Percentiles rank a stretch among this genome's conserved stretches.
Conservation (phyloP, 2,329 filamentous ascomycete species). For the Byssochlamys sp. region DNA sequence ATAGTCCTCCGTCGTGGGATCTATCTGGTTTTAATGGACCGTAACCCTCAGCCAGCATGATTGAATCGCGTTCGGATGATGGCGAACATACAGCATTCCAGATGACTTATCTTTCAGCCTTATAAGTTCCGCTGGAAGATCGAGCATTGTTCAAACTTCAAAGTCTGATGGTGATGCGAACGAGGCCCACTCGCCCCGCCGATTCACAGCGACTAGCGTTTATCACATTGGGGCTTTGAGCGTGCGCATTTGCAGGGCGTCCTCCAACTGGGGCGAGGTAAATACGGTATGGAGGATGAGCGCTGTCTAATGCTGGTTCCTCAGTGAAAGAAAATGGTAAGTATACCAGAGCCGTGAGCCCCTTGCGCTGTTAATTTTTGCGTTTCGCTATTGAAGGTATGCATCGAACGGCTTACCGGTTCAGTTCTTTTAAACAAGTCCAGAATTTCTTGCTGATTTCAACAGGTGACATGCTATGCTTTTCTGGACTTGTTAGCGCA, state of each 20-base stretch:
- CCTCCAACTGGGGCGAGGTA: neutral
- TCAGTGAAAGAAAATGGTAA: too few species aligned
- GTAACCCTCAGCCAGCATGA: neutral
- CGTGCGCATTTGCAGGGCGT: neutral
- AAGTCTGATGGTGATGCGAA: neutral
- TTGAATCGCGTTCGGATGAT: neutral
- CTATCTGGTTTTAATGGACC: neutral
- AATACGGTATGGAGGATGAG: too few species aligned
- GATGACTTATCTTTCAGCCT: neutral
- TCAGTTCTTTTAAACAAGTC: too few species aligned
- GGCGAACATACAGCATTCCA: neutral
- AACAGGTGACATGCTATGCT: too few species aligned
- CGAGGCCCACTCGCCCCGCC: neutral
- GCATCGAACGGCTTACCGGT: too few species aligned
- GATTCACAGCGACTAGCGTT: neutral
- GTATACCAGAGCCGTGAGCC: too few species aligned
- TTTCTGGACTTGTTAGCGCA: too few species aligned
- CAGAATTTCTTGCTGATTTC: too few species aligned
- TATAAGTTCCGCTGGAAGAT: neutral
- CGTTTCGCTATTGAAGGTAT: too few species aligned
- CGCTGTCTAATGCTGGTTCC: too few species aligned
- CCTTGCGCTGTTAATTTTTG: too few species aligned
- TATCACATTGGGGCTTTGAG: neutral
- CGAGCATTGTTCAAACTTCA: neutral
- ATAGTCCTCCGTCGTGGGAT: neutral